These are phyloP conservation scores for Aphanomyces stellatus DNA, from an alignment of 352 stramenopile species.

Conservation along the genomic window DNA sequence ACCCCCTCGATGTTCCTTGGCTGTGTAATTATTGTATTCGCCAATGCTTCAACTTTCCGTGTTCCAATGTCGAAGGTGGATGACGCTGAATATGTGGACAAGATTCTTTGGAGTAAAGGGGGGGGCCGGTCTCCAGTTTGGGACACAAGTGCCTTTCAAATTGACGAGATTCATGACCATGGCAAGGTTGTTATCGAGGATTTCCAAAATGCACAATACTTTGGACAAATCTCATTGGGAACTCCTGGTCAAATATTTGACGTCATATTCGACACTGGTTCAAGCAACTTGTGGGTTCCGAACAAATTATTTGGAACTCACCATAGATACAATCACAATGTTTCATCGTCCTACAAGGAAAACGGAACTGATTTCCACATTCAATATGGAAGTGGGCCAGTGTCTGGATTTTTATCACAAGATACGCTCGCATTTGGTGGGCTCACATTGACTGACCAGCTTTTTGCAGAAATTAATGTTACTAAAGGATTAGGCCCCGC, in stretches of 20 bases:
- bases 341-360: slow-evolving; percentile 77
- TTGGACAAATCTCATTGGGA: slow-evolving; percentile 85
- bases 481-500: slow-evolving; percentile 91
- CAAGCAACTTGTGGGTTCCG: slow-evolving; percentile 95
- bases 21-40: no score
- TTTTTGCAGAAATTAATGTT: slow-evolving; percentile 95
- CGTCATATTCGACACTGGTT: slow-evolving; percentile 97
- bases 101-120: slow-evolving; percentile 43
- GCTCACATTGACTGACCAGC: slow-evolving; percentile 67
- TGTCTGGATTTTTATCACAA: slow-evolving; percentile 88
- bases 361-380: slow-evolving; percentile 93
- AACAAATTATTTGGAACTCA: slow-evolving; percentile 64
- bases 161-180: slow-evolving; percentile 18
- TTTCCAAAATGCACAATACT: slow-evolving; percentile 93
- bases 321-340: slow-evolving; percentile 82
- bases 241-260: slow-evolving; percentile 87
- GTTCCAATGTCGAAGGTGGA: slow-evolving; percentile 62
- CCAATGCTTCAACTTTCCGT: slow-evolving; percentile 24
- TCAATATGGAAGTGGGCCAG: slow-evolving; percentile 91
- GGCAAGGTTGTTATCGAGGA: slow-evolving; percentile 72
- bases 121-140: slow-evolving; percentile 34
- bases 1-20: no score
- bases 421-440: slow-evolving; percentile 65
- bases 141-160: slow-evolving; percentile 24
- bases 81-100: slow-evolving; percentile 51